Conservation (phyloP, 2,329 filamentous ascomycete species). For the Helotiales sp. region DNA sequence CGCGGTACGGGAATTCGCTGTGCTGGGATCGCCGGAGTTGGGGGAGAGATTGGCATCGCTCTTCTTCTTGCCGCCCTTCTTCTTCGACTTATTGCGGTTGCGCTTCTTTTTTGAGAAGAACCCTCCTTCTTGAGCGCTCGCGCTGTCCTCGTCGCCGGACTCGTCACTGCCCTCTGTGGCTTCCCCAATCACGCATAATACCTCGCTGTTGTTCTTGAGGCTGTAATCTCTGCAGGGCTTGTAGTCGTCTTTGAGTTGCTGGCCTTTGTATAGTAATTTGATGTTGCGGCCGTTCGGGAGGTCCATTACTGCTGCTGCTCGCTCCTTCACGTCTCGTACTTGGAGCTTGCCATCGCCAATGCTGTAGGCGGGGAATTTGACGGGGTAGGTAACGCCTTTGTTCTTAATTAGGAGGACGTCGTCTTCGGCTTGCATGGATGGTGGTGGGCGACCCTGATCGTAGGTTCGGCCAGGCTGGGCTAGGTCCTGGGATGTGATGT, state of each 20-base stretch:
- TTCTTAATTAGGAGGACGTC: slow-evolving; percentile 75
- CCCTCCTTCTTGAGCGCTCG: slow-evolving; percentile 46
- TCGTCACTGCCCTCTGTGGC: slow-evolving; percentile 50
- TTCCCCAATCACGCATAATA: slow-evolving; percentile 63
- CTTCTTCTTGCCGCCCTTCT: slow-evolving; percentile 49
- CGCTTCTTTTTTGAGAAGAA: slow-evolving; percentile 36
- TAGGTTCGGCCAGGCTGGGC: slow-evolving; percentile 53
- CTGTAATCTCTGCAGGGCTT: slow-evolving; percentile 62
- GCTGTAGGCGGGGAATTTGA: slow-evolving; percentile 75
- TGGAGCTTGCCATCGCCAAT: slow-evolving; percentile 76
- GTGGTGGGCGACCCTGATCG: slow-evolving; percentile 47
- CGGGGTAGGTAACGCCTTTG: slow-evolving; percentile 67
- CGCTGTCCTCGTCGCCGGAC: slow-evolving; percentile 51
- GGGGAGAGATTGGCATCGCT: slow-evolving; percentile 38
- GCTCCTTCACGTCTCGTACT: slow-evolving; percentile 68
- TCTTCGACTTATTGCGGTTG: slow-evolving; percentile 47
- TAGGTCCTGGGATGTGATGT: slow-evolving; percentile 80
- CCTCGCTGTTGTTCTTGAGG: slow-evolving; percentile 65
- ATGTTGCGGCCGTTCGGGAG: slow-evolving; percentile 62
- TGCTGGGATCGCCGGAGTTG: slow-evolving; percentile 45
- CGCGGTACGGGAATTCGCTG: slow-evolving; percentile 38
- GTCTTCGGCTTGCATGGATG: slow-evolving; percentile 58
- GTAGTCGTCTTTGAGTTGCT: slow-evolving; percentile 68
- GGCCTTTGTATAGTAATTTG: slow-evolving; percentile 76
- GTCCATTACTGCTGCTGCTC: slow-evolving; percentile 70